Conservation (phyloP, 139 green algal genomes). For the Klebsormidium nitens region DNA sequence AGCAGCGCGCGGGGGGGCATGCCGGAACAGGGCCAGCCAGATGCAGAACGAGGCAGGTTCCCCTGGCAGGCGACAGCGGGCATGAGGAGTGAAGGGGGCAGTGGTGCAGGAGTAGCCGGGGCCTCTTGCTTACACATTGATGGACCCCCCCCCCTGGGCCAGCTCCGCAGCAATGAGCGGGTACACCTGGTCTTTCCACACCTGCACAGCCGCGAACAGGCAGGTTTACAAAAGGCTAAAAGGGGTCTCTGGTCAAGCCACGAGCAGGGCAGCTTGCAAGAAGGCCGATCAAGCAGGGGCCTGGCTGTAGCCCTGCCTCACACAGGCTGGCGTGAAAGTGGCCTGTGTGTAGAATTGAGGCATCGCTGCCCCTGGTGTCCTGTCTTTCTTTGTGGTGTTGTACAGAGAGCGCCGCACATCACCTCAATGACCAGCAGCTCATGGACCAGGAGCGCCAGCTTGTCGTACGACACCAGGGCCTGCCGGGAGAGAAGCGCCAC, state of each 20-base stretch:
- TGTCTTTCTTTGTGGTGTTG: constrained; percentile 1
- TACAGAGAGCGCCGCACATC: background rate
- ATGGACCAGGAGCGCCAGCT: constrained; percentile 58
- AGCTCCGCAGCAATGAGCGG: constrained; percentile 35
- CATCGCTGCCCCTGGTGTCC: background rate
- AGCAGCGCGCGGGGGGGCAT: background rate
- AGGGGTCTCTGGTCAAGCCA: no score
- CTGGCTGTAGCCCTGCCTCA: no score
- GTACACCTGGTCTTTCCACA: constrained; percentile 67
- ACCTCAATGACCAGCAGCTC: constrained; percentile 72
- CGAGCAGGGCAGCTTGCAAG: no score
- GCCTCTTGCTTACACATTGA: constrained; percentile 15
- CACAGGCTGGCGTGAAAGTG: no score
- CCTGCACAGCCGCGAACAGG: constrained; percentile 16
- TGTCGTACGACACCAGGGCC: constrained; percentile 60
- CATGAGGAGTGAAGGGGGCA: no score
- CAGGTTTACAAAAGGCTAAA: no score
- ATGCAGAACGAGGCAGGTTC: background rate
- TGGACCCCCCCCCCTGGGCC: background rate
- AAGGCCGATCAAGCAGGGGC: no score
- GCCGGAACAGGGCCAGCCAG: background rate
- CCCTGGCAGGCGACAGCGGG: background rate
- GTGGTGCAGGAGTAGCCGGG: no score
- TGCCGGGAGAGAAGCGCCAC: constrained; percentile 16
- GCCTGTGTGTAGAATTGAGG: background rate